Conservation (phyloP, 345 rosid genomes). For the Eucalyptus pauciflora region DNA sequence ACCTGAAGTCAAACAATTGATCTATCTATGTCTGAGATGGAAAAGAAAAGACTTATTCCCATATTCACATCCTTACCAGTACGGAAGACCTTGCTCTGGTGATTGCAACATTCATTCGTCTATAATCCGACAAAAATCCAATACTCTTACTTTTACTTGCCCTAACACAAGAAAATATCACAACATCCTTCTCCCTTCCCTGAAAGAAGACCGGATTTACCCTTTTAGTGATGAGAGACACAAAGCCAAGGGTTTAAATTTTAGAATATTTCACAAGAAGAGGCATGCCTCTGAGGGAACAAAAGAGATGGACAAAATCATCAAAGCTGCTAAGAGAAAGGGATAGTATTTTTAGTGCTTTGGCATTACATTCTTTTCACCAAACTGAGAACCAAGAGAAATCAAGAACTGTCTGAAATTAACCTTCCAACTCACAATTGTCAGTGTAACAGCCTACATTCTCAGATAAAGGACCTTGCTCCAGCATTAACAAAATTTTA, state of each 20-base stretch:
- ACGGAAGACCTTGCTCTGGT: slow-evolving; percentile 91
- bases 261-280: not conserved
- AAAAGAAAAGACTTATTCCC: not conserved
- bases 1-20: not conserved
- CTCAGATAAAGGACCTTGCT: not conserved
- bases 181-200: slow-evolving; percentile 97
- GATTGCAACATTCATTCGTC: slow-evolving; percentile 95
- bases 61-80: slow-evolving; percentile 35
- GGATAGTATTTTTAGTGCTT: not conserved
- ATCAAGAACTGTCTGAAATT: not conserved
- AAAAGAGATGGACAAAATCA: not conserved
- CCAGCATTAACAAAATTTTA: not conserved
- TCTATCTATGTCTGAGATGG: no score
- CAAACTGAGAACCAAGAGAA: not conserved
- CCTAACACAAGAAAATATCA: slow-evolving; percentile 91
- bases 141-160: slow-evolving; percentile 56
- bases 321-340: not conserved
- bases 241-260: not conserved
- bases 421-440: not conserved
- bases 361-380: not conserved
- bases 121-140: slow-evolving; percentile 76
- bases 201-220: not conserved
- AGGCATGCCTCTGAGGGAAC: not conserved
- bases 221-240: not conserved
- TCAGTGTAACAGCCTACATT: not conserved